These are phyloP conservation scores for Aureobasidium sp. DNA, from an alignment of 2,329 filamentous ascomycete genomes.

Conservation along the genomic window DNA sequence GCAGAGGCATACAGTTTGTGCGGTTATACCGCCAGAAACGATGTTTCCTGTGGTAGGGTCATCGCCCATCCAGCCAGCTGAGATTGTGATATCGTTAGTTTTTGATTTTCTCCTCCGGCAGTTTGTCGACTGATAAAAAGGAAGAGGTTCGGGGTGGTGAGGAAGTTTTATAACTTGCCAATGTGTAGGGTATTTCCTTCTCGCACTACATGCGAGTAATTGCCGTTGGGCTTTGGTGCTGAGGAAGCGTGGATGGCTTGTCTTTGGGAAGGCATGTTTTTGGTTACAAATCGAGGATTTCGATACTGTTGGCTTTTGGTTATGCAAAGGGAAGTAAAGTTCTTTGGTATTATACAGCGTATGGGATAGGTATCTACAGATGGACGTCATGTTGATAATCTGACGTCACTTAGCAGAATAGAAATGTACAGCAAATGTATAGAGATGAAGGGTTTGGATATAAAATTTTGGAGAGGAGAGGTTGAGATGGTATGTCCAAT, in stretches of 20 bases:
- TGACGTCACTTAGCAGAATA: not conserved
- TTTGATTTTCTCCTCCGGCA: no score
- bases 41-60: slow-evolving; percentile 20
- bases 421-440: not conserved
- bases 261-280: slow-evolving; percentile 1
- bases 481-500: no score
- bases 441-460: no score
- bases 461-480: not conserved
- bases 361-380: no score
- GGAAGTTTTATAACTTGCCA: not conserved
- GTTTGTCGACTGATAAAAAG: no score
- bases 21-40: slow-evolving; percentile 19
- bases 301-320: no score
- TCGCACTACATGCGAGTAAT: slow-evolving; percentile 20
- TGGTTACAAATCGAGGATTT: no score
- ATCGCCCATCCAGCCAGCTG: slow-evolving; percentile 23
- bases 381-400: not conserved
- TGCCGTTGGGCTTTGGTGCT: slow-evolving; percentile 21
- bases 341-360: not conserved
- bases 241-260: slow-evolving; percentile 14
- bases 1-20: slow-evolving; percentile 14
- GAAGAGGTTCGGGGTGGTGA: not conserved
- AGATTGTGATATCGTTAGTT: no score
- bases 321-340: not conserved
- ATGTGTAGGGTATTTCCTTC: slow-evolving; percentile 18